A percentile compares a stretch with the other conserved stretches of the same genome.
Conservation (phyloP, 176 grass and related monocot species). For the Hordeum vulgare region DNA sequence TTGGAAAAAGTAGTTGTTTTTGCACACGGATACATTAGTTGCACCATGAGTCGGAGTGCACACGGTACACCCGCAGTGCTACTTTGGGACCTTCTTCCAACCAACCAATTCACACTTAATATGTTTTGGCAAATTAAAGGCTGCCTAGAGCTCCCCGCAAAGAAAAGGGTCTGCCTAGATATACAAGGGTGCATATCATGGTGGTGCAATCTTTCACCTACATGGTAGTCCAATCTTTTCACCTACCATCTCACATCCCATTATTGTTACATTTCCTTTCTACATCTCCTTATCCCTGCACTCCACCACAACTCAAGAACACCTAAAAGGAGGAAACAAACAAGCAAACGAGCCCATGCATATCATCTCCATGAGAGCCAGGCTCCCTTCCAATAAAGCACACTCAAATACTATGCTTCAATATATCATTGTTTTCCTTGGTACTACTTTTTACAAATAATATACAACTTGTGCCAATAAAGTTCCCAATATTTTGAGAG, state of each 20-base stretch:
- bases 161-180: too few relatives aligned
- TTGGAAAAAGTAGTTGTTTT: neutral
- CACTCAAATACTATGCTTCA: neutral
- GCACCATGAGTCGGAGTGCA: neutral
- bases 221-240: conserved; percentile 28
- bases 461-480: too few relatives aligned
- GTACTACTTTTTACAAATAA: too few relatives aligned
- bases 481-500: too few relatives aligned
- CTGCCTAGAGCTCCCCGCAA: neutral
- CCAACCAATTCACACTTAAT: neutral
- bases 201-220: neutral
- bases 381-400: conserved; percentile 3
- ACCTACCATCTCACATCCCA: conserved; percentile 8
- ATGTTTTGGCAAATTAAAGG: conserved; percentile 13
- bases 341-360: conserved; percentile 1
- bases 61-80: neutral
- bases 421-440: neutral
- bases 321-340: conserved; percentile 20
- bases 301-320: neutral
- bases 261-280: neutral
- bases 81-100: neutral
- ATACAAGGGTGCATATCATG: neutral
- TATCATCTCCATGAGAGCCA: neutral
- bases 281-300: neutral
- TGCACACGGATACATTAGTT: neutral